Evolutionary conservation across 192 early-diverging fungal species (phyloP).

Genomic region (Kappamyces sp.): DNA sequence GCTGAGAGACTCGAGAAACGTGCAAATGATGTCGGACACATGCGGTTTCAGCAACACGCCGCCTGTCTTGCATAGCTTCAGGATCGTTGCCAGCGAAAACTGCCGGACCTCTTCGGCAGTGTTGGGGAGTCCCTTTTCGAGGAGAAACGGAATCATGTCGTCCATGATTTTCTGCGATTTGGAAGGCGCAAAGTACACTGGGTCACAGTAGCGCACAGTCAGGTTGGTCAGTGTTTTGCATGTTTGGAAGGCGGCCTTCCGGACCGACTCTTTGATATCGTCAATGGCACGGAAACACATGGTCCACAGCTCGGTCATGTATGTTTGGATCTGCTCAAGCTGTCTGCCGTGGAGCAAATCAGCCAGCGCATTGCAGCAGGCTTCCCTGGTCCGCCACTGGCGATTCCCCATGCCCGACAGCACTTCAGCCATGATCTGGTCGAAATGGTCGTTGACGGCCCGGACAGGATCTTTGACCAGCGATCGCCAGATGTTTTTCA

Average conservation of each 20-base stretch:
- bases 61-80: slow-evolving; percentile 76
- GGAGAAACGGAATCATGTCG: slow-evolving; percentile 84
- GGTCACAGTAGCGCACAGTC: slow-evolving; percentile 84
- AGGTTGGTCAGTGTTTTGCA: slow-evolving; percentile 74
- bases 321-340: slow-evolving; percentile 63
- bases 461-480: slow-evolving; percentile 57
- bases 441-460: slow-evolving; percentile 68
- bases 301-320: slow-evolving; percentile 76
- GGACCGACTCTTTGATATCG: slow-evolving; percentile 91
- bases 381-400: slow-evolving; percentile 82
- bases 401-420: slow-evolving; percentile 71
- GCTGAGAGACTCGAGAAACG: slow-evolving; percentile 77
- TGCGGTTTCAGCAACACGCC: slow-evolving; percentile 68
- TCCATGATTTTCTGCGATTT: slow-evolving; percentile 70
- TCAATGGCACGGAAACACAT: slow-evolving; percentile 89
- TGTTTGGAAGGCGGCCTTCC: slow-evolving; percentile 70
- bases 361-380: slow-evolving; percentile 66
- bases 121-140: slow-evolving; percentile 62
- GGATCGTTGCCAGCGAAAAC: slow-evolving; percentile 72
- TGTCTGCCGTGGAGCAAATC: slow-evolving; percentile 66
- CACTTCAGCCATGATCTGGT: slow-evolving; percentile 75
- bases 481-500: slow-evolving; percentile 86
- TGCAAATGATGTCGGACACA: slow-evolving; percentile 63
- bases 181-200: slow-evolving; percentile 43
- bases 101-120: slow-evolving; percentile 82